These are phyloP conservation scores for Coemansia sp. DNA, from an alignment of 192 early-diverging fungal species.

Conservation along the genomic window DNA sequence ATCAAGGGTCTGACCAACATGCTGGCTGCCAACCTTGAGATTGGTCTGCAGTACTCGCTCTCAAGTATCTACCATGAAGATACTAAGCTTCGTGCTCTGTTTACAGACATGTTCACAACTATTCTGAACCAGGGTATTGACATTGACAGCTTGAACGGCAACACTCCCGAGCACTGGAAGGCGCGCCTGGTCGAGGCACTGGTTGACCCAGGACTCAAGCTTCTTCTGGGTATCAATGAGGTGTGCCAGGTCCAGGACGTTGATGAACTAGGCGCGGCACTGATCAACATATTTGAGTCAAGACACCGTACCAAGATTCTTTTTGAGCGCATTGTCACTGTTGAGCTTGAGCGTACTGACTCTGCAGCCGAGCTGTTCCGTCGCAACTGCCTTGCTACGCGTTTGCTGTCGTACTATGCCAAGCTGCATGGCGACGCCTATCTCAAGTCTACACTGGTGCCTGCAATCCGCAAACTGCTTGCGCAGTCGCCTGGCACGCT, in stretches of 20 bases:
- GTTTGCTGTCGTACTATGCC: constrained; percentile 80
- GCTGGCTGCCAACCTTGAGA: constrained; percentile 87
- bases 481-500: constrained; percentile 62
- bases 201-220: constrained; percentile 67
- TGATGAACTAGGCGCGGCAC: constrained; percentile 78
- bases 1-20: constrained; percentile 89
- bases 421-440: constrained; percentile 80
- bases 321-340: constrained; percentile 76
- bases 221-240: constrained; percentile 79
- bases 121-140: constrained; percentile 88
- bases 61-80: constrained; percentile 92
- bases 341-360: constrained; percentile 84
- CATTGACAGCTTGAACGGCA: constrained; percentile 75
- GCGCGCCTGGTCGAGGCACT: constrained; percentile 75
- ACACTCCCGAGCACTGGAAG: constrained; percentile 73
- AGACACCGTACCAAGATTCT: constrained; percentile 67
- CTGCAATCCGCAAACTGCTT: constrained; percentile 70
- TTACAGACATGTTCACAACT: constrained; percentile 91
- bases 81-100: constrained; percentile 79
- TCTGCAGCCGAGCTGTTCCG: constrained; percentile 85
- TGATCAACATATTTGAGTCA: constrained; percentile 80
- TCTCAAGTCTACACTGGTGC: constrained; percentile 73
- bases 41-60: constrained; percentile 86
- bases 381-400: constrained; percentile 87
- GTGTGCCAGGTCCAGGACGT: constrained; percentile 82